A percentile compares a stretch with the other conserved stretches of the same genome.
phyloP scores from a whole-genome alignment of 768 basidiomycete species.

The Lactarius pseudohatsudake region DNA sequence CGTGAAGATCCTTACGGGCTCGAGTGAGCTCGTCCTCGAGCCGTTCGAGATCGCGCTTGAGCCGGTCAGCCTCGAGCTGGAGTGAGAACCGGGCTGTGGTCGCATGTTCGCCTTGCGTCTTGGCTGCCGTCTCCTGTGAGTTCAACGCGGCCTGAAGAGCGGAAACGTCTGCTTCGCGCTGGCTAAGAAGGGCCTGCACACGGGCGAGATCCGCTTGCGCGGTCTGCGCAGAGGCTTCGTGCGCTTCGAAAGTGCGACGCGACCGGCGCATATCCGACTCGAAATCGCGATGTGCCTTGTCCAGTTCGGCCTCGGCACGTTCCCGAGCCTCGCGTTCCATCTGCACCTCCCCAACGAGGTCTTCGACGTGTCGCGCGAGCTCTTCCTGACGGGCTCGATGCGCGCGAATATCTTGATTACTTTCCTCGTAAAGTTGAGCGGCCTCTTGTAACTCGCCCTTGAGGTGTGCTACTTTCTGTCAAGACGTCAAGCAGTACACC shows the following conservation, averaged over 20 bases:
- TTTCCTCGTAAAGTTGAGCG: constrained; percentile 63
- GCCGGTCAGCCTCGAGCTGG: constrained; percentile 84
- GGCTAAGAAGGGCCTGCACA: constrained; percentile 58
- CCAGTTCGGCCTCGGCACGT: constrained; percentile 52
- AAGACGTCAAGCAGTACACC: constrained; percentile 14
- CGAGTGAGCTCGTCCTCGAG: constrained; percentile 77
- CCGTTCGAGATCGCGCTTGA: constrained; percentile 80
- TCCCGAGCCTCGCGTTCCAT: constrained; percentile 59
- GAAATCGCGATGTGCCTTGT: constrained; percentile 58
- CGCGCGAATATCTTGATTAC: constrained; percentile 60
- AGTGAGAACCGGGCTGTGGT: constrained; percentile 81
- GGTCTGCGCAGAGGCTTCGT: constrained; percentile 65
- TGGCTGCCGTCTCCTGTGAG: constrained; percentile 70
- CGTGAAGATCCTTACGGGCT: constrained; percentile 65
- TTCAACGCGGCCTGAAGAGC: constrained; percentile 73
- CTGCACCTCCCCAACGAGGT: constrained; percentile 62
- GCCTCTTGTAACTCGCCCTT: constrained; percentile 68
- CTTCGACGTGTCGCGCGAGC: constrained; percentile 70
- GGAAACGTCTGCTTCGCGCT: constrained; percentile 73
- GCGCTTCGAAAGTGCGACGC: constrained; percentile 64
- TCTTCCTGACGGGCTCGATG: constrained; percentile 76
- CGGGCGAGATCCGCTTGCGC: constrained; percentile 63
- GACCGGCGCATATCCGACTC: constrained; percentile 60
- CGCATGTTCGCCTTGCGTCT: constrained; percentile 79
- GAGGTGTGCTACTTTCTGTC: constrained; percentile 64